Evolutionary conservation across 169 alveolate genomes (phyloP).

Genomic region (Cyclospora cayetanensis): DNA sequence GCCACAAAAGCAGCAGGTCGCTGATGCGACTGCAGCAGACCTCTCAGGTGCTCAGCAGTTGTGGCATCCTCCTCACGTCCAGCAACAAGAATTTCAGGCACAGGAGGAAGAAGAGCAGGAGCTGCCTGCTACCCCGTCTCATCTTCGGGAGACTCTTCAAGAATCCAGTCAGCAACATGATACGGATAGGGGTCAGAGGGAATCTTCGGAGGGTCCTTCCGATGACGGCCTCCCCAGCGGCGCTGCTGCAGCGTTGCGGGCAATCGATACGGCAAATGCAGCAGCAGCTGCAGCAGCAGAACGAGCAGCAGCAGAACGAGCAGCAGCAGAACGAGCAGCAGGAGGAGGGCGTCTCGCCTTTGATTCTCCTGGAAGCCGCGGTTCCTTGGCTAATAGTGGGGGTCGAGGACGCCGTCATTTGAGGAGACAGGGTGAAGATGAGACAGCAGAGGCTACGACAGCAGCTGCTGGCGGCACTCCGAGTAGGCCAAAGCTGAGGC

Average conservation of each 20-base stretch:
- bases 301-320: background rate
- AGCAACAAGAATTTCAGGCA: background rate
- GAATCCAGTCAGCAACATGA: background rate
- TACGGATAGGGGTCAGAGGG: background rate
- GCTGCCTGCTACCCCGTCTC: background rate
- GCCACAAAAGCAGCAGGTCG: background rate
- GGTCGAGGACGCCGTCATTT: too few species aligned
- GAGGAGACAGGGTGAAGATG: too few species aligned
- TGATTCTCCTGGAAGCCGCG: too few species aligned
- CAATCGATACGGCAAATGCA: background rate
- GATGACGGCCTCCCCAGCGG: constrained; percentile 2
- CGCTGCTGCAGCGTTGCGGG: constrained; percentile 14
- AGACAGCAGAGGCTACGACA: too few species aligned
- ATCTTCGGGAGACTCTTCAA: background rate
- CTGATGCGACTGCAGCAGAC: background rate
- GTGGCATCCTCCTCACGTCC: background rate
- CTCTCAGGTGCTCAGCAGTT: background rate
- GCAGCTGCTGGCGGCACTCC: too few species aligned
- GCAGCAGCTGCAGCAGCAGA: constrained; percentile 9
- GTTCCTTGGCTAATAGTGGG: too few species aligned
- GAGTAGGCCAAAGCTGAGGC: background rate
- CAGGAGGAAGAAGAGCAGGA: background rate
- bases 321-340: too few species aligned
- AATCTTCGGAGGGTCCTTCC: background rate
- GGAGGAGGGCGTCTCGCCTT: too few species aligned